Base-by-base conservation (phyloP, 2,329 filamentous ascomycete species). In the Fusarium incarnatum region DNA sequence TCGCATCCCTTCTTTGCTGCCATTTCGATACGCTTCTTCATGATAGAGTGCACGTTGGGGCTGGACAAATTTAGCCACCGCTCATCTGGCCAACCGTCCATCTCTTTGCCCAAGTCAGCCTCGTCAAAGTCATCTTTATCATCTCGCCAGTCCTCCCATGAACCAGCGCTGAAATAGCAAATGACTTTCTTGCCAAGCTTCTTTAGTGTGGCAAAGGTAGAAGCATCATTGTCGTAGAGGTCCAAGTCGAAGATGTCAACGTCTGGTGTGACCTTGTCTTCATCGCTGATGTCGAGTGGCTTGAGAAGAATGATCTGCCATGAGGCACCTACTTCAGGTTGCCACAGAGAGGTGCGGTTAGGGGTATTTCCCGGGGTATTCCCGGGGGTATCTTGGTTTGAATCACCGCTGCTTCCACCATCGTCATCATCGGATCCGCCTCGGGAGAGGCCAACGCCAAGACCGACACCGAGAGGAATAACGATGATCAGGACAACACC, bases 141-240 rank as follows among this genome's bases (percentile, higher is more conserved):
- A 1, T 83, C 79, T 5, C 91, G 84, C 81, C 85, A 87, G 55
- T 87, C 77, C 77, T 93, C 91, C 69, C 86, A 92, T 8, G 87
- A 89, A 1, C 91, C 91, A 0, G 89, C 90, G 49, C 88, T 91
- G 80, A 93, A 93, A 79, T 94, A 93, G 81, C 91, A 94, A 64
- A 93, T 89, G 56, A 92, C 86, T 64, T 86, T 88, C 74, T 86
- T 87, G 11, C 84, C 85, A 6, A 80, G 77, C 54, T 85, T 87
- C 59, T 84, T 81, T 77, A 90, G 88, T 13, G 89, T 80, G 60
- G 88, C 83, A 59, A 91, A 75, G 3, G 77, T 77, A 6, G 62
- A 53, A 9, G 61, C 64, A 37, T 73, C 48, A 67, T 81, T 89
- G 76, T 91, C 89, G 77, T 86, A 91, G 46, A 91, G 78, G 16